Conservation (phyloP, 2,329 filamentous ascomycete species). For the Trichoderma hamatum region DNA sequence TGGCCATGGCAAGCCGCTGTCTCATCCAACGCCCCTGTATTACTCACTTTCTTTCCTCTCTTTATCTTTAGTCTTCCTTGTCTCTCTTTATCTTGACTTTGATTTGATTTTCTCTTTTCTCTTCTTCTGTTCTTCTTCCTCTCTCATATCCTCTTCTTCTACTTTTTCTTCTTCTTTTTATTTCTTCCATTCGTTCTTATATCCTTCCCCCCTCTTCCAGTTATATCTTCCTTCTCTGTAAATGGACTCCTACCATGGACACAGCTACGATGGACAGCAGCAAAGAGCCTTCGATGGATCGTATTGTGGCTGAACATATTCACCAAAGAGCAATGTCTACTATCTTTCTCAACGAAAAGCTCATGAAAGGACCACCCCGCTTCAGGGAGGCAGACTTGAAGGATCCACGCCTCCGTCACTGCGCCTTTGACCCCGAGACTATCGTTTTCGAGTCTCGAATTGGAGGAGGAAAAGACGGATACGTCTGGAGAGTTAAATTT, state of each 20-base stretch:
- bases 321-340: background rate
- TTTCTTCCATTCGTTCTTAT: background rate
- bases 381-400: background rate
- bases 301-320: background rate
- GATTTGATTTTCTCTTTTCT: background rate
- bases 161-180: background rate
- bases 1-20: slow-evolving; percentile 2
- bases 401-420: slow-evolving; percentile 15
- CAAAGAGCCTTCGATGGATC: background rate
- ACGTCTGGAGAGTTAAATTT: slow-evolving; percentile 26
- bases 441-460: slow-evolving; percentile 13
- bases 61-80: background rate
- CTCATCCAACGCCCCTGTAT: slow-evolving; percentile 1
- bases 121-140: background rate
- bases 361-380: background rate
- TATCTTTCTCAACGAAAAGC: slow-evolving; percentile 2
- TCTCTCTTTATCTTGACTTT: background rate
- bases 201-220: background rate
- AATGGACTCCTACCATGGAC: background rate
- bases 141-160: background rate
- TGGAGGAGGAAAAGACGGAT: slow-evolving; percentile 25
- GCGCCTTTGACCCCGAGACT: slow-evolving; percentile 5
- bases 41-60: background rate
- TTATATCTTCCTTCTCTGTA: background rate
- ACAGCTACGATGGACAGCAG: background rate